These are phyloP conservation scores for Epithemia pelagica DNA, from an alignment of 108 stramenopile genomes.

Conservation along the genomic window DNA sequence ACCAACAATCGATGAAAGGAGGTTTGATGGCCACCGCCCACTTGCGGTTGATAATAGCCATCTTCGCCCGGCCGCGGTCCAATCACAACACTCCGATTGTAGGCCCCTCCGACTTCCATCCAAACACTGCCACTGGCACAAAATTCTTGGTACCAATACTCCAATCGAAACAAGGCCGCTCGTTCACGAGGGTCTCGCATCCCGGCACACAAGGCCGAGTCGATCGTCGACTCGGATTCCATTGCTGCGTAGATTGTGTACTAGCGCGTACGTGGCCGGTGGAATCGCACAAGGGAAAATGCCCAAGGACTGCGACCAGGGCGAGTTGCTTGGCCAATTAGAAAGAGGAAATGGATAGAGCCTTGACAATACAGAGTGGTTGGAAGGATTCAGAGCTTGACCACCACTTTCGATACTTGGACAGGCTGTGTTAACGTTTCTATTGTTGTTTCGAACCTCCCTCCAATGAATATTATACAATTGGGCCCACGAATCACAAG, in stretches of 20 bases:
- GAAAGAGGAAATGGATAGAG: too few species aligned
- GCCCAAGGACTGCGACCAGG: too few species aligned
- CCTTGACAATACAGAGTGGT: too few species aligned
- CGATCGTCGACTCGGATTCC: slow-evolving; percentile 44
- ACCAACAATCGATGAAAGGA: slow-evolving; percentile 81
- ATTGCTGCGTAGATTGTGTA: neutral
- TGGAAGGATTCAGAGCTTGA: too few species aligned
- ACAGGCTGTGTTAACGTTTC: too few species aligned
- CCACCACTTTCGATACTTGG: too few species aligned
- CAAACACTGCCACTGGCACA: slow-evolving; percentile 14
- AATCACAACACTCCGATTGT: slow-evolving; percentile 24
- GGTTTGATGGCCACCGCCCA: slow-evolving; percentile 34
- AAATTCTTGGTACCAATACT: slow-evolving; percentile 40
- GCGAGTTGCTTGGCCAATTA: too few species aligned
- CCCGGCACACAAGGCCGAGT: slow-evolving; percentile 72
- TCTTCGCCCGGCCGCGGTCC: slow-evolving; percentile 17
- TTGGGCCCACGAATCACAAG: too few species aligned
- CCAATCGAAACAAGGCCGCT: slow-evolving; percentile 68
- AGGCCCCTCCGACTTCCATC: slow-evolving; percentile 72
- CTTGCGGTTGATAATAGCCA: slow-evolving; percentile 22
- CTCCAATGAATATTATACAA: too few species aligned
- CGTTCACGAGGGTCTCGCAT: slow-evolving; percentile 73
- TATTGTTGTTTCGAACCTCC: too few species aligned
- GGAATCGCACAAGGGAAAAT: too few species aligned
- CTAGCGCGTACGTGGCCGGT: neutral